These are phyloP conservation scores for Ephemerocybe angulata DNA, from an alignment of 768 basidiomycete species.

Conservation along the genomic window DNA sequence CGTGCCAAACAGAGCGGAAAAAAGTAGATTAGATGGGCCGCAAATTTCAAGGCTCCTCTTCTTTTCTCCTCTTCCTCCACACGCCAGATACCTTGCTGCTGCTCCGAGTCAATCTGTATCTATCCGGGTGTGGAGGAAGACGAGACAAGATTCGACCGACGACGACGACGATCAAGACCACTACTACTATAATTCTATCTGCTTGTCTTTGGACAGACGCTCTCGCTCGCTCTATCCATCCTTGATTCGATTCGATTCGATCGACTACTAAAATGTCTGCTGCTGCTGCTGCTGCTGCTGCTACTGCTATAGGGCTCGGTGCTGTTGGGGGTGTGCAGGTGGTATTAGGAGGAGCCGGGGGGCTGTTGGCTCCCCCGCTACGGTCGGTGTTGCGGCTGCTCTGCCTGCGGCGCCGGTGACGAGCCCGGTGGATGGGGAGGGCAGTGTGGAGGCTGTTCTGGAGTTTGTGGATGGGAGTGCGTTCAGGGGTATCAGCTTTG, in stretches of 20 bases:
- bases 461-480: constrained; percentile 90
- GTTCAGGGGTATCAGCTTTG: constrained; percentile 88
- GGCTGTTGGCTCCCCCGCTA: no score
- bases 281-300: constrained; percentile 18
- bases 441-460: constrained; percentile 46
- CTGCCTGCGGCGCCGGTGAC: constrained; percentile 37
- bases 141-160: constrained; percentile 6
- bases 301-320: no score
- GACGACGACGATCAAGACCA: constrained; percentile 17
- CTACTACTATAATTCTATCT: no score
- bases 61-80: not conserved
- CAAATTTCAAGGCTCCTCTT: not conserved
- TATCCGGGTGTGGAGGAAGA: not conserved
- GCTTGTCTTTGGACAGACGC: constrained; percentile 3
- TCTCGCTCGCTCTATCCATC: constrained; percentile 31
- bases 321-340: no score
- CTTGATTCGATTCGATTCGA: constrained; percentile 46
- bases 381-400: not conserved
- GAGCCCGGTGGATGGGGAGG: constrained; percentile 28
- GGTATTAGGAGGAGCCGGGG: no score
- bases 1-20: not conserved
- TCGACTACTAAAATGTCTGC: constrained; percentile 21
- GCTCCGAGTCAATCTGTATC: no score
- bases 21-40: not conserved
- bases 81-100: not conserved